phyloP scores from a whole-genome alignment of 495 filamentous ascomycete species.

The Talaromyces nanjingensis region DNA sequence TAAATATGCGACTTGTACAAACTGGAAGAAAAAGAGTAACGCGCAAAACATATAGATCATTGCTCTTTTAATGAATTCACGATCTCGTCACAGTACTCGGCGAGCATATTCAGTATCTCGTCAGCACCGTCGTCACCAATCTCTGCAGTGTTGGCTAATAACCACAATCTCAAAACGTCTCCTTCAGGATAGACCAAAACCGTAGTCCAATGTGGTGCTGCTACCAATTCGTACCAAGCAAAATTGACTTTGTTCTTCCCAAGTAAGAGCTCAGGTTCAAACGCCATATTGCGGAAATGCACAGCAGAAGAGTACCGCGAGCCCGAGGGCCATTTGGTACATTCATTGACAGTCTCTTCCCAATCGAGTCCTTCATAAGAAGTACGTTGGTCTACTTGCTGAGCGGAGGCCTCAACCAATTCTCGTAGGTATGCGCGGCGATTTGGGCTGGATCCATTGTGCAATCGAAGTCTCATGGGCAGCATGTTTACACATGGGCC shows the following conservation, averaged over 20 bases:
- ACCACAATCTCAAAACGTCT: not conserved
- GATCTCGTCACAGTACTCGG: not conserved
- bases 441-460: too few relatives aligned
- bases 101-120: not conserved
- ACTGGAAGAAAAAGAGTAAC: too few relatives aligned
- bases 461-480: slow-evolving; percentile 21
- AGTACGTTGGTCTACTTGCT: not conserved
- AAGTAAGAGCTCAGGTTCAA: not conserved
- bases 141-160: not conserved
- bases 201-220: not conserved
- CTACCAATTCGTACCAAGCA: slow-evolving; percentile 3
- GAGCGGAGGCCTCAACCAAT: not conserved
- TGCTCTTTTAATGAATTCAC: too few relatives aligned
- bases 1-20: too few relatives aligned
- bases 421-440: not conserved
- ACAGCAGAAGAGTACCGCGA: not conserved
- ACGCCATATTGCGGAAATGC: slow-evolving; percentile 7
- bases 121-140: slow-evolving; percentile 4
- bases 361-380: not conserved
- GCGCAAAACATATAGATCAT: too few relatives aligned
- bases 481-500: slow-evolving; percentile 42
- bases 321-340: not conserved
- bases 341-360: not conserved
- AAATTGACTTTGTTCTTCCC: not conserved
- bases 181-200: slow-evolving; percentile 1